A percentile compares a stretch with the other conserved stretches of the same genome.
phyloP scores from a whole-genome alignment of 164 flowering plant genomes.

The Dillenia suffruticosa region DNA sequence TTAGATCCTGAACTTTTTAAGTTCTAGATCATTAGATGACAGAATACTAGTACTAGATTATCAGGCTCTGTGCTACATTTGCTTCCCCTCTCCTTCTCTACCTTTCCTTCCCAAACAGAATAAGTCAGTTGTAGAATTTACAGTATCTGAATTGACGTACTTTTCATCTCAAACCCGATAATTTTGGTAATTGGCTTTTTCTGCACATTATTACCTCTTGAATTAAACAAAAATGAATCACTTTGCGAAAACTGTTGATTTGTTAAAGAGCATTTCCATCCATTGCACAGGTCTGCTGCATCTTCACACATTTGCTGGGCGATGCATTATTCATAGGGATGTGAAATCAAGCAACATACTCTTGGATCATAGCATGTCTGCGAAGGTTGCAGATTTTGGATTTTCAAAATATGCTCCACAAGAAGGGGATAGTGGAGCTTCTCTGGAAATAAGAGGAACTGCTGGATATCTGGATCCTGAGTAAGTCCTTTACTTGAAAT shows the following conservation, averaged over 20 bases:
- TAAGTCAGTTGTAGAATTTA: no score
- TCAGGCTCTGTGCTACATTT: no score
- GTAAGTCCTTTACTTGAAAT: constrained; percentile 34
- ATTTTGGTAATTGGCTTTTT: no score
- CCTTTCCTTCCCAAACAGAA: no score
- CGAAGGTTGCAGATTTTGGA: constrained; percentile 75
- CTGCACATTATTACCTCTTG: no score
- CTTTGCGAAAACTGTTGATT: background rate
- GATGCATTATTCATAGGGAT: constrained; percentile 69
- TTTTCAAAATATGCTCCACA: constrained; percentile 84
- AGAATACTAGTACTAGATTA: no score
- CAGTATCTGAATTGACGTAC: no score
- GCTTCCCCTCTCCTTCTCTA: no score
- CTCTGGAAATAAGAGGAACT: constrained; percentile 81
- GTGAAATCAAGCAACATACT: constrained; percentile 88
- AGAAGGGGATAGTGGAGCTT: constrained; percentile 72
- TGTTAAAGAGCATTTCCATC: constrained; percentile 3
- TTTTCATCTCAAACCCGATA: no score
- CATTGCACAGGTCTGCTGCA: constrained; percentile 49
- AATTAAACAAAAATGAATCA: no score
- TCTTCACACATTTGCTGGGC: constrained; percentile 66
- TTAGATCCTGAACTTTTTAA: no score
- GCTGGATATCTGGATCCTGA: constrained; percentile 88
- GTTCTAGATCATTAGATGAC: no score
- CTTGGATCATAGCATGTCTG: constrained; percentile 77